phyloP scores from a whole-genome alignment of 345 rosid species.

The Syzygium aromaticum region DNA sequence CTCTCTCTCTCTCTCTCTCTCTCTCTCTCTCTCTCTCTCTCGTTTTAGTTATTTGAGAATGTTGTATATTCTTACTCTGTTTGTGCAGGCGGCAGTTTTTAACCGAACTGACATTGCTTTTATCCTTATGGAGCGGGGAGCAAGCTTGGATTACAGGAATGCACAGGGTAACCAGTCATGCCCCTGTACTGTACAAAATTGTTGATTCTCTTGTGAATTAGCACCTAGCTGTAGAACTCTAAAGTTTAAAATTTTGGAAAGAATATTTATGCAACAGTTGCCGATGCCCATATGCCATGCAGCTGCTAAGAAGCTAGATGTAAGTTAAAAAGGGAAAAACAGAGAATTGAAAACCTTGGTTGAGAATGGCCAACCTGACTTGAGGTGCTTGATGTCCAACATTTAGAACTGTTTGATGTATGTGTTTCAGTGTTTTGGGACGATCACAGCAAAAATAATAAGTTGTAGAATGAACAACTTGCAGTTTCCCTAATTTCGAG shows the following conservation, averaged over 20 bases:
- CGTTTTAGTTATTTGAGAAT: neutral
- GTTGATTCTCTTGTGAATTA: neutral
- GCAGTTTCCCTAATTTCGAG: neutral
- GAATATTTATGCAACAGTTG: neutral
- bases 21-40: neutral
- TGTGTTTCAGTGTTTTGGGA: neutral
- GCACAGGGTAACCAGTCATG: constrained; percentile 61
- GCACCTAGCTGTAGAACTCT: neutral
- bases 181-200: neutral
- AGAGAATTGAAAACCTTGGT: neutral
- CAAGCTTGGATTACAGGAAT: constrained; percentile 73
- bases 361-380: neutral
- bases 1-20: constrained; percentile 3
- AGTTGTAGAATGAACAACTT: neutral
- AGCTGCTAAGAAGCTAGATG: neutral
- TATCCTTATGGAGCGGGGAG: constrained; percentile 74
- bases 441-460: neutral
- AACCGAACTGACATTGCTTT: constrained; percentile 75
- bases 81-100: constrained; percentile 65
- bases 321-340: neutral
- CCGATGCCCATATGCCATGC: neutral
- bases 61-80: constrained; percentile 1
- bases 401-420: neutral
- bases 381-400: neutral
- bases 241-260: neutral